Evolutionary conservation across 305 asterid species (phyloP).

Genomic region (Ilex paraguariensis): DNA sequence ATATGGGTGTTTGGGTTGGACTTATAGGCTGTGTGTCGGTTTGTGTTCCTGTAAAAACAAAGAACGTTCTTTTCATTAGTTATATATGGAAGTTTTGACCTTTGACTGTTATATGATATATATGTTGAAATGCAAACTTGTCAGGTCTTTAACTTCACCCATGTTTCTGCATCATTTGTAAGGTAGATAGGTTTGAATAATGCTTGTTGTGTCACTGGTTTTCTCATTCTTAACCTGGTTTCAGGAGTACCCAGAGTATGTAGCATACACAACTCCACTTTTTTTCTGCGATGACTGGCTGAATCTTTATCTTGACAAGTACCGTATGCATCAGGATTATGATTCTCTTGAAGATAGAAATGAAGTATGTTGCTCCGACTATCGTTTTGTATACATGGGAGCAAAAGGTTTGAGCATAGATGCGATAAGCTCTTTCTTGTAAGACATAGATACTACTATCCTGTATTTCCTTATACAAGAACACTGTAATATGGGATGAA

Average conservation of each 20-base stretch:
- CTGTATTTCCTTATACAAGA: neutral
- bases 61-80: too few species aligned
- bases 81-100: too few species aligned
- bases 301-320: constrained; percentile 83
- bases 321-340: constrained; percentile 65
- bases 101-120: too few species aligned
- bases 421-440: constrained; percentile 17
- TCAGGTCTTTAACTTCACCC: neutral
- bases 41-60: too few species aligned
- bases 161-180: neutral
- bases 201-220: neutral
- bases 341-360: constrained; percentile 41
- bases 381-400: constrained; percentile 97
- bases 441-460: constrained; percentile 10
- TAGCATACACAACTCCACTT: constrained; percentile 67
- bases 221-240: constrained; percentile 8
- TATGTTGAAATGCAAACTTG: too few species aligned
- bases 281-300: constrained; percentile 90
- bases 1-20: too few species aligned
- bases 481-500: neutral
- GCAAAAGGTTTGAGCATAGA: constrained; percentile 63
- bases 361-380: constrained; percentile 83
- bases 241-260: constrained; percentile 89
- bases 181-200: neutral
- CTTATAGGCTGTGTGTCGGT: too few species aligned